Conservation (phyloP, 2,329 filamentous ascomycete species). For the Colletotrichum sp. region DNA sequence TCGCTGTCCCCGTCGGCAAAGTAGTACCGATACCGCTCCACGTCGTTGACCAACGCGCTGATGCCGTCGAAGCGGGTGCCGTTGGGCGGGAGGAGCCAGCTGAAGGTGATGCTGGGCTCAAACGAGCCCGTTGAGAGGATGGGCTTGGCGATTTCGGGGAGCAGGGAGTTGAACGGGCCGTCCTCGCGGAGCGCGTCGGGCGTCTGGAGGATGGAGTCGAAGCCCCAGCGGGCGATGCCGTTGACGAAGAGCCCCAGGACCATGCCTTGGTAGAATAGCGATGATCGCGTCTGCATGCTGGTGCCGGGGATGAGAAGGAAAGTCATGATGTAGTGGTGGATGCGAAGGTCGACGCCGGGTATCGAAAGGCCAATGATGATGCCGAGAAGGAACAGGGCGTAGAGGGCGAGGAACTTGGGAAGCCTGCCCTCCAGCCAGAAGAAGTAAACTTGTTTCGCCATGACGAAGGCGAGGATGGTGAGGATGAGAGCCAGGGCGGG, state of each 20-base stretch:
- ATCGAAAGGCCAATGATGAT: conserved; percentile 75
- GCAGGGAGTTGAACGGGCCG: conserved; percentile 63
- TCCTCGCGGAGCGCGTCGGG: conserved; percentile 72
- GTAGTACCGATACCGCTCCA: conserved; percentile 79
- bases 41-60: conserved; percentile 83
- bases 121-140: conserved; percentile 44
- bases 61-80: conserved; percentile 71
- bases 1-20: conserved; percentile 54
- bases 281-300: conserved; percentile 83
- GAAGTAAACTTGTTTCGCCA: conserved; percentile 79
- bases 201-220: conserved; percentile 87
- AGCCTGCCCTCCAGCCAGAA: conserved; percentile 87
- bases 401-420: conserved; percentile 79
- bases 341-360: conserved; percentile 80
- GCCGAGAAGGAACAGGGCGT: conserved; percentile 67
- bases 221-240: conserved; percentile 92
- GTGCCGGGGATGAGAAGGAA: conserved; percentile 89
- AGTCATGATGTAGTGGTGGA: conserved; percentile 94
- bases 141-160: conserved; percentile 59
- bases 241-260: conserved; percentile 93
- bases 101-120: conserved; percentile 70
- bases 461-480: conserved; percentile 69
- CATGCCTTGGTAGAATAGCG: conserved; percentile 86
- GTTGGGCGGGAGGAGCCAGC: conserved; percentile 47
- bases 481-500: conserved; percentile 82